phyloP scores from a whole-genome alignment of 2,329 filamentous ascomycete genomes.

The Fulvia fulva region DNA sequence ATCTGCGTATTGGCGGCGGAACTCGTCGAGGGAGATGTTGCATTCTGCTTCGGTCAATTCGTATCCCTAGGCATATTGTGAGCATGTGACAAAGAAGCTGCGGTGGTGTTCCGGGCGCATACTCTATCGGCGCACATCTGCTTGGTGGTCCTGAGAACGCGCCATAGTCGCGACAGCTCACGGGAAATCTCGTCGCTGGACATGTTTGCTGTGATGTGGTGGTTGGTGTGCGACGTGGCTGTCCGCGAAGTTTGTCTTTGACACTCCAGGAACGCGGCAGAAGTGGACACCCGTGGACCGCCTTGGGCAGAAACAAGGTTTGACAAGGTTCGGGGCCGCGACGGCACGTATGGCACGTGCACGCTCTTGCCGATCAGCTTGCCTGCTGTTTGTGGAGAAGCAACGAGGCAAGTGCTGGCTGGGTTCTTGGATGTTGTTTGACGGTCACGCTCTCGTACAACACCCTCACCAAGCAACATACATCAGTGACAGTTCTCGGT shows the following conservation, averaged over 20 bases:
- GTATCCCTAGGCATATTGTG: slow-evolving; percentile 66
- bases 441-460: neutral
- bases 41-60: slow-evolving; percentile 86
- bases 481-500: neutral
- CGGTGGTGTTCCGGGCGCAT: slow-evolving; percentile 26
- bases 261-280: too few species aligned
- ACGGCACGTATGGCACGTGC: neutral
- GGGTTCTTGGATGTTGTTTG: neutral
- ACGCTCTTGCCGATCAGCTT: neutral
- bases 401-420: too few species aligned
- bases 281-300: too few species aligned
- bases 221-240: neutral
- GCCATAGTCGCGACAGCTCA: slow-evolving; percentile 68
- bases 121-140: slow-evolving; percentile 93
- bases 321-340: neutral
- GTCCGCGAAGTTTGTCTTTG: slow-evolving; percentile 1
- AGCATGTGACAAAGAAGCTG: neutral
- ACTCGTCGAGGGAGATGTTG: slow-evolving; percentile 78
- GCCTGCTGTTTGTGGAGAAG: neutral
- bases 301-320: neutral
- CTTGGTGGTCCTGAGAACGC: slow-evolving; percentile 86
- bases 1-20: slow-evolving; percentile 67
- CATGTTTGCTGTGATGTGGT: slow-evolving; percentile 14
- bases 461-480: neutral
- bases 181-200: slow-evolving; percentile 23